Percentiles rank a stretch among this genome's conserved stretches.
Evolutionary conservation across 495 filamentous ascomycete genomes (phyloP).

Genomic region (Neurospora hispaniola): DNA sequence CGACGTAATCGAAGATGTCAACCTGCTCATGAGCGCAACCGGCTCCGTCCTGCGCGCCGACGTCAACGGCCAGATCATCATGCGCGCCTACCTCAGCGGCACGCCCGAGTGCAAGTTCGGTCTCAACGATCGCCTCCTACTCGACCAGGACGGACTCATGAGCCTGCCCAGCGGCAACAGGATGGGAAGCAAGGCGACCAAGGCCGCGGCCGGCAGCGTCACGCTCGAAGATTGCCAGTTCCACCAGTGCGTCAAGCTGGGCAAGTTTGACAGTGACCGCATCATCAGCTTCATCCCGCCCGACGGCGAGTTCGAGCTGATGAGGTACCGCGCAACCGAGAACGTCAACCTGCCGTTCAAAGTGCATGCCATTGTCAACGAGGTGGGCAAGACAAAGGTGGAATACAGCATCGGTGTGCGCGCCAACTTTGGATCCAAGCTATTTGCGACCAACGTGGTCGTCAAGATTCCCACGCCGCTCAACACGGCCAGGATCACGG

Average conservation of each 20-base stretch:
- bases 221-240: constrained; percentile 98
- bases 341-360: constrained; percentile 99
- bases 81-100: constrained; percentile 95
- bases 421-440: constrained; percentile 89
- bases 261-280: constrained; percentile 92
- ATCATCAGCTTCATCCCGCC: constrained; percentile 98
- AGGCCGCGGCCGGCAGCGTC: constrained; percentile 90
- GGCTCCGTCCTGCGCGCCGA: constrained; percentile 94
- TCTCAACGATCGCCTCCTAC: constrained; percentile 86
- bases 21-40: constrained; percentile 93
- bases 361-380: constrained; percentile 96
- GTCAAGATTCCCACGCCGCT: constrained; percentile 91
- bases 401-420: constrained; percentile 97
- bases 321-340: constrained; percentile 98
- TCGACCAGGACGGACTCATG: constrained; percentile 66
- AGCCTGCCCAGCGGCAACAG: constrained; percentile 58
- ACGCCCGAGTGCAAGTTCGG: constrained; percentile 99
- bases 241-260: constrained; percentile 97
- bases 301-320: constrained; percentile 97
- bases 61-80: constrained; percentile 94
- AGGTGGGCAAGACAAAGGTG: constrained; percentile 93
- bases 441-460: constrained; percentile 97
- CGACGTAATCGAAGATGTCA: constrained; percentile 92
- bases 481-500: constrained; percentile 92
- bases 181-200: constrained; percentile 72